A percentile compares a stretch with the other conserved stretches of the same genome.
These are phyloP conservation scores for Ogataea nonfermentans DNA, from an alignment of 805 yeast species.

Conservation along the genomic window DNA sequence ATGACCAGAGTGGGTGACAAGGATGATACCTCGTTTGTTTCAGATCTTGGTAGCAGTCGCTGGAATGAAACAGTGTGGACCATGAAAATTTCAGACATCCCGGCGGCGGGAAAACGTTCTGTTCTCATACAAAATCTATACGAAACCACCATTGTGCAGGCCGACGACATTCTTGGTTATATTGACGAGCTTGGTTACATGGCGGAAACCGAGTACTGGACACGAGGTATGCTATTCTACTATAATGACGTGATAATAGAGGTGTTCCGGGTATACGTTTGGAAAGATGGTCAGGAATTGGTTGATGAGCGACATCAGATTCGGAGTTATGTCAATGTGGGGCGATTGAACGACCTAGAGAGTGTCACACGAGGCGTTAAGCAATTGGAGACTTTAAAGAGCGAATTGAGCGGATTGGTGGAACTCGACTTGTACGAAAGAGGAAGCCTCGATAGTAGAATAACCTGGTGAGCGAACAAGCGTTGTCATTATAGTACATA, in stretches of 20 bases:
- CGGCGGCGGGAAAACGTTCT: constrained; percentile 68
- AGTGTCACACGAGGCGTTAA: constrained; percentile 62
- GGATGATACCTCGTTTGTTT: constrained; percentile 20
- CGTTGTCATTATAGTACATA: not conserved
- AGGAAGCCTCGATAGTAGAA: constrained; percentile 75
- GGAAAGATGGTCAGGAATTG: constrained; percentile 28
- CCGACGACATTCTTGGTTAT: constrained; percentile 44
- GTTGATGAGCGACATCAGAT: constrained; percentile 55
- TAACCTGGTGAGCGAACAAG: constrained; percentile 33
- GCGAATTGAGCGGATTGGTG: constrained; percentile 64
- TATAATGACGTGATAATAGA: constrained; percentile 62
- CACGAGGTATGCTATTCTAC: constrained; percentile 59
- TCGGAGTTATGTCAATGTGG: constrained; percentile 68
- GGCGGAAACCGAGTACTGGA: constrained; percentile 59
- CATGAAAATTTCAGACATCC: constrained; percentile 66
- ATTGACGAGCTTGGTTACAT: constrained; percentile 71
- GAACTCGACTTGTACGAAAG: constrained; percentile 75
- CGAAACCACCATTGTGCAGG: constrained; percentile 53
- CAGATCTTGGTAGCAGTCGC: constrained; percentile 11
- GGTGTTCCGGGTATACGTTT: constrained; percentile 45
- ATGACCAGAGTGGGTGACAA: constrained; percentile 47
- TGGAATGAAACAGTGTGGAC: constrained; percentile 49
- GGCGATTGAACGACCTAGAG: constrained; percentile 72
- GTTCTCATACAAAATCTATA: constrained; percentile 66
- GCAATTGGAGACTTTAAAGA: constrained; percentile 60